These are phyloP conservation scores for Penicillium coffeae DNA, from an alignment of 495 filamentous ascomycete species.

Conservation along the genomic window DNA sequence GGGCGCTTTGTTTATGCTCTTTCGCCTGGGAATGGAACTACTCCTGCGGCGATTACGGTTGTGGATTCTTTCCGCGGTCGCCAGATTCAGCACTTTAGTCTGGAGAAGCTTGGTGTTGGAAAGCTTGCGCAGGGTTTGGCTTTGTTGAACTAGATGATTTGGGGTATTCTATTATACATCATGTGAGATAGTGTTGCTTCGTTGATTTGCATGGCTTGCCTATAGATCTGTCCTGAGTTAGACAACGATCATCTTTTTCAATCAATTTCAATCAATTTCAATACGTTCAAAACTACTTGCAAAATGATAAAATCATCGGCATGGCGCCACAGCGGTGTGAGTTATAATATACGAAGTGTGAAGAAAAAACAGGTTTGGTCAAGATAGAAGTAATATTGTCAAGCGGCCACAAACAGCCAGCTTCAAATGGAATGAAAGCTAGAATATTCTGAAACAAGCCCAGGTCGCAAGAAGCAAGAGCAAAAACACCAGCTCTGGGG, in stretches of 20 bases:
- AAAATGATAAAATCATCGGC: too few relatives aligned
- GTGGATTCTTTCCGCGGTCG: slow-evolving; percentile 42
- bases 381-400: background rate
- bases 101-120: slow-evolving; percentile 17
- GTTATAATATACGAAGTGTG: too few relatives aligned
- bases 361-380: background rate
- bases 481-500: background rate
- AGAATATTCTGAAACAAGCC: background rate
- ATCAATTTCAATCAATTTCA: too few relatives aligned
- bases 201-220: too few relatives aligned
- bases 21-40: slow-evolving; percentile 47
- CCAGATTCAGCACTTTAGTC: slow-evolving; percentile 37
- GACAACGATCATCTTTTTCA: too few relatives aligned
- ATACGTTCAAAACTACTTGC: too few relatives aligned
- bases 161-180: too few relatives aligned
- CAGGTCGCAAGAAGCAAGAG: background rate
- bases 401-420: background rate
- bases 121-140: slow-evolving; percentile 1
- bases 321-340: too few relatives aligned
- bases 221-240: too few relatives aligned
- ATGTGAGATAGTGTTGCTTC: too few relatives aligned
- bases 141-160: background rate
- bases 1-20: slow-evolving; percentile 54
- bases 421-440: background rate
- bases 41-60: slow-evolving; percentile 43